phyloP scores from a whole-genome alignment of 2,329 filamentous ascomycete genomes.

The Aspergillus oerlinghausenensis region DNA sequence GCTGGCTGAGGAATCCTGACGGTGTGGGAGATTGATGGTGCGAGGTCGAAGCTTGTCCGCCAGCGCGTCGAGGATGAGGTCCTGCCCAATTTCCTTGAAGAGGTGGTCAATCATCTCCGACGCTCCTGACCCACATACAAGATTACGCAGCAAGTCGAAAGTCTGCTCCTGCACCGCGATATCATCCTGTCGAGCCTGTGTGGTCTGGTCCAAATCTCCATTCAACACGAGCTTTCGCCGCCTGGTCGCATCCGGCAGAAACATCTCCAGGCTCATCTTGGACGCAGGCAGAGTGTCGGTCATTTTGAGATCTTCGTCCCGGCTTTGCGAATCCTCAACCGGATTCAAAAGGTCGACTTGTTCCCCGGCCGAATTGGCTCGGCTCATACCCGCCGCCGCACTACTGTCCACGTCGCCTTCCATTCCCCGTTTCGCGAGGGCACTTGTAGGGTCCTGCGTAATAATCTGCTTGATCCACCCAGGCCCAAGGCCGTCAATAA shows the following conservation, averaged over 20 bases:
- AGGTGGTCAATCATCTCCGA: constrained; percentile 78
- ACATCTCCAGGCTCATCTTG: constrained; percentile 35
- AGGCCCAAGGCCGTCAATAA: constrained; percentile 70
- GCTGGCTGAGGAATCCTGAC: constrained; percentile 26
- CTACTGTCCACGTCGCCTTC: constrained; percentile 30
- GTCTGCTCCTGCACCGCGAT: constrained; percentile 86
- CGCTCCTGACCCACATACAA: constrained; percentile 64
- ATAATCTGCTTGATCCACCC: constrained; percentile 79
- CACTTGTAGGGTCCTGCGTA: constrained; percentile 48
- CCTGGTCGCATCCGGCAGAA: constrained; percentile 37
- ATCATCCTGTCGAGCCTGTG: constrained; percentile 70
- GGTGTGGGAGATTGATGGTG: constrained; percentile 28
- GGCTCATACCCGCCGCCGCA: constrained; percentile 47
- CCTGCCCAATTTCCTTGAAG: constrained; percentile 69
- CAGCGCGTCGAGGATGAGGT: constrained; percentile 75
- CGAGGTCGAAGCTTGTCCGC: constrained; percentile 67
- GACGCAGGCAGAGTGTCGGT: constrained; percentile 37
- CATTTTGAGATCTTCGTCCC: constrained; percentile 32
- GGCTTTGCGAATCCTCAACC: constrained; percentile 28
- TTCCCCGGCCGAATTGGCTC: constrained; percentile 56
- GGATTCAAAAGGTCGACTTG: constrained; percentile 58
- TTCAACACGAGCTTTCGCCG: constrained; percentile 48
- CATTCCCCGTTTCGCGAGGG: constrained; percentile 23
- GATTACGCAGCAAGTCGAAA: constrained; percentile 82
- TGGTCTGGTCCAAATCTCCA: constrained; percentile 62